Conservation (phyloP, 2,329 filamentous ascomycete species). For the Tolypocladium endophyticum region DNA sequence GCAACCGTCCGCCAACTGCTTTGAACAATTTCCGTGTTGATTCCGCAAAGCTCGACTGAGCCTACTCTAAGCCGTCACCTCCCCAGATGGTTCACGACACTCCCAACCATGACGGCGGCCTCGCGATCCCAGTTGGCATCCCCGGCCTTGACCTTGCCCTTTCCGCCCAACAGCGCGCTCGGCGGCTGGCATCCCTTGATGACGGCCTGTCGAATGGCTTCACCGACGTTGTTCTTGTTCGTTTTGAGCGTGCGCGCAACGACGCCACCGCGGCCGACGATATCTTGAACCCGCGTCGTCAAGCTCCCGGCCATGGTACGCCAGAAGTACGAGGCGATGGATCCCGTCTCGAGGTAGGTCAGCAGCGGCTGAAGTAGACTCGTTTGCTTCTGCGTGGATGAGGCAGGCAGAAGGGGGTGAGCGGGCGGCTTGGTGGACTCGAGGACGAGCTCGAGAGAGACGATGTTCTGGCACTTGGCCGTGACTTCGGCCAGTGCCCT, state of each 20-base stretch:
- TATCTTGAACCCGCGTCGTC: slow-evolving; percentile 69
- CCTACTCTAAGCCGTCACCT: slow-evolving; percentile 13
- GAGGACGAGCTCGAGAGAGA: slow-evolving; percentile 75
- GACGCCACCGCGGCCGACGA: slow-evolving; percentile 71
- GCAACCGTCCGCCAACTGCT: background rate
- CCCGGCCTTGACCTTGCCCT: slow-evolving; percentile 35
- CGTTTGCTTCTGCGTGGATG: slow-evolving; percentile 23
- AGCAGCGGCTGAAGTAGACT: slow-evolving; percentile 64
- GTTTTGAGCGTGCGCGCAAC: slow-evolving; percentile 69
- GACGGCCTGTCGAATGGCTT: slow-evolving; percentile 76
- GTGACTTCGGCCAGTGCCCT: slow-evolving; percentile 73
- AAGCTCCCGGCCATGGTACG: slow-evolving; percentile 73
- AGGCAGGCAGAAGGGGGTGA: slow-evolving; percentile 51
- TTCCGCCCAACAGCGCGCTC: slow-evolving; percentile 33
- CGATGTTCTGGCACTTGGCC: slow-evolving; percentile 77
- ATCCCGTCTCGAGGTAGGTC: slow-evolving; percentile 73
- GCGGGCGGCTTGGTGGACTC: slow-evolving; percentile 53
- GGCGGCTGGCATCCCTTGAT: slow-evolving; percentile 64
- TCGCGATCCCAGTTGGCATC: slow-evolving; percentile 72
- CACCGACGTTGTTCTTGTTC: slow-evolving; percentile 63
- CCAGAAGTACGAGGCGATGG: slow-evolving; percentile 88
- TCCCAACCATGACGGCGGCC: slow-evolving; percentile 87
- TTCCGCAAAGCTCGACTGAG: background rate
- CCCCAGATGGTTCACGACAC: slow-evolving; percentile 53
- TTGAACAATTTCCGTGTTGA: background rate